phyloP scores from a whole-genome alignment of 441 rosid genomes.

The Pelargonium cotyledonis region DNA sequence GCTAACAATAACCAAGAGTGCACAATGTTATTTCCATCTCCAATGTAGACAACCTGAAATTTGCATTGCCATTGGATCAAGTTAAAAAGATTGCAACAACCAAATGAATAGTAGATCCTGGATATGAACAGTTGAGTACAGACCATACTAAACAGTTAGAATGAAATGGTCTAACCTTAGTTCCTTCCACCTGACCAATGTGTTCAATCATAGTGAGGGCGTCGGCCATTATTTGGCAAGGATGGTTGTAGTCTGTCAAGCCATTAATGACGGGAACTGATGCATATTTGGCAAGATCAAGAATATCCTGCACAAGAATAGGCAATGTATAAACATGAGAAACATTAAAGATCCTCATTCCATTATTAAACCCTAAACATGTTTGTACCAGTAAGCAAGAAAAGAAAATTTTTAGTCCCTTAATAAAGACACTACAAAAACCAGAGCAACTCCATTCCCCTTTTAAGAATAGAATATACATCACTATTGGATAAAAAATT shows the following conservation, averaged over 20 bases:
- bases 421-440: not conserved
- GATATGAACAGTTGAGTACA: not conserved
- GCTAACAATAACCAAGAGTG: constrained; percentile 95
- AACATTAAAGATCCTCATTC: not conserved
- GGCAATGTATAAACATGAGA: constrained; percentile 9
- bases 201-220: constrained; percentile 96
- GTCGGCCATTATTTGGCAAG: constrained; percentile 98
- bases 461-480: not conserved
- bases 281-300: constrained; percentile 82
- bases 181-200: constrained; percentile 73
- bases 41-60: constrained; percentile 86
- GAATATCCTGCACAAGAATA: constrained; percentile 59
- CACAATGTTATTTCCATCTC: constrained; percentile 95
- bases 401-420: not conserved
- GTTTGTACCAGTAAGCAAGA: not conserved
- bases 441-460: not conserved
- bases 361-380: not conserved
- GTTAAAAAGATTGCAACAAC: not conserved
- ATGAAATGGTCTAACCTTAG: constrained; percentile 53
- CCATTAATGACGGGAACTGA: constrained; percentile 86
- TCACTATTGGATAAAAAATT: not conserved
- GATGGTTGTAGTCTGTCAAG: constrained; percentile 88
- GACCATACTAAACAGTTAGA: not conserved
- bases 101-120: constrained; percentile 5
- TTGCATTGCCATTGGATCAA: constrained; percentile 5